A percentile compares a stretch with the other conserved stretches of the same genome.
These are phyloP conservation scores for Ceratocystis destructans DNA, from an alignment of 2,329 filamentous ascomycete species.

Conservation along the genomic window DNA sequence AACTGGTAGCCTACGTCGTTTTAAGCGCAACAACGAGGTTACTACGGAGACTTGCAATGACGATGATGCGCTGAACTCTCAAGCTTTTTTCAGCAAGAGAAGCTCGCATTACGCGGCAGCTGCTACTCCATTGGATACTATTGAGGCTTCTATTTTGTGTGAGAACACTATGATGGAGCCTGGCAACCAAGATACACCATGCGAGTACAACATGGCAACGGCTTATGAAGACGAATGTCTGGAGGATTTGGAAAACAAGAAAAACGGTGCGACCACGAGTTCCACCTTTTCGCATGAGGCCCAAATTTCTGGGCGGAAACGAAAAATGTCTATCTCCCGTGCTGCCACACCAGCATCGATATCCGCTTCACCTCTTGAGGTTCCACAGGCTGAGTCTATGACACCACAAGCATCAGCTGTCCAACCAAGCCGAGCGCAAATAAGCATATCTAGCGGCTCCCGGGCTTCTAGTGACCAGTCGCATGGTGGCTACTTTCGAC, in stretches of 20 bases:
- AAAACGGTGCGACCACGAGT: neutral
- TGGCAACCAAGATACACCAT: slow-evolving; percentile 10
- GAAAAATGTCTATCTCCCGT: slow-evolving; percentile 21
- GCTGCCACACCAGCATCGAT: neutral
- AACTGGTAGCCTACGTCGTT: slow-evolving; percentile 42
- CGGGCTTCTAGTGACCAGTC: slow-evolving; percentile 14
- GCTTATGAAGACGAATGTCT: neutral
- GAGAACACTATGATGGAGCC: slow-evolving; percentile 10
- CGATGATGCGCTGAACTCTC: neutral
- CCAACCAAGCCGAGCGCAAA: no score
- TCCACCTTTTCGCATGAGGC: slow-evolving; percentile 5
- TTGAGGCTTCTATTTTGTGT: slow-evolving; percentile 19
- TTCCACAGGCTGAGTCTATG: slow-evolving; percentile 21
- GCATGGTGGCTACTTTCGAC: slow-evolving; percentile 21
- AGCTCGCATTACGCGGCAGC: slow-evolving; percentile 15
- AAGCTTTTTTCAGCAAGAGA: neutral
- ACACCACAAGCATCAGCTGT: slow-evolving; percentile 30
- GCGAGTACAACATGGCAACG: slow-evolving; percentile 2
- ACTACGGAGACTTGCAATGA: neutral
- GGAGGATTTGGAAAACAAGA: neutral
- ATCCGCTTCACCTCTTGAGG: neutral
- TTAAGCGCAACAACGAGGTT: slow-evolving; percentile 31
- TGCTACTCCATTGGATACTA: slow-evolving; percentile 15
- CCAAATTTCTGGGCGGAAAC: neutral
- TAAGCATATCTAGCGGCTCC: slow-evolving; percentile 24